Conservation (phyloP, 139 green algal genomes). For the Picochlorum sp. region DNA sequence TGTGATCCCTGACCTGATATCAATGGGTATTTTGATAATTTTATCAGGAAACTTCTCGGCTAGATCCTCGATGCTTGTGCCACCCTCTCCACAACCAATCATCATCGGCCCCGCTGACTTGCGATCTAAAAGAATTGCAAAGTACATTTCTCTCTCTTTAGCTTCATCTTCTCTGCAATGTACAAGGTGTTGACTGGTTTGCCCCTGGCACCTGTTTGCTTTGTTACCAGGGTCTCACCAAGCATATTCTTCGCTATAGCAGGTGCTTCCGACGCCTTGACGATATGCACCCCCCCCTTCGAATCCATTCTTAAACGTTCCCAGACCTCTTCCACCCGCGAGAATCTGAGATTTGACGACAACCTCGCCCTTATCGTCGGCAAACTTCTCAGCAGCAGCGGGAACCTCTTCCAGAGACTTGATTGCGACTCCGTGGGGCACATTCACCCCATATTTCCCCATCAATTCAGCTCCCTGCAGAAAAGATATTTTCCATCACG, state of each 20-base stretch:
- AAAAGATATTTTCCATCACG: not conserved
- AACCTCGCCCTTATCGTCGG: slow-evolving; percentile 69
- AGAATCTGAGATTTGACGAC: slow-evolving; percentile 97
- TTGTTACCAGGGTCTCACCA: slow-evolving; percentile 84
- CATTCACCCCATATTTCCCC: slow-evolving; percentile 84
- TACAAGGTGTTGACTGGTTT: slow-evolving; percentile 97
- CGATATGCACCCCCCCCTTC: slow-evolving; percentile 97
- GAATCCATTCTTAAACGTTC: slow-evolving; percentile 90
- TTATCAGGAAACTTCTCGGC: slow-evolving; percentile 96
- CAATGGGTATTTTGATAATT: slow-evolving; percentile 93
- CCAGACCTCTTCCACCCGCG: slow-evolving; percentile 87
- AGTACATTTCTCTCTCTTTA: slow-evolving; percentile 97
- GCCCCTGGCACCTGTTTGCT: slow-evolving; percentile 64
- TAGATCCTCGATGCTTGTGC: slow-evolving; percentile 96
- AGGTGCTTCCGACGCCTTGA: slow-evolving; percentile 46
- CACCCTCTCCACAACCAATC: slow-evolving; percentile 81
- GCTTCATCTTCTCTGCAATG: slow-evolving; percentile 85
- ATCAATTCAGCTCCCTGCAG: slow-evolving; percentile 89
- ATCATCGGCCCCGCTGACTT: slow-evolving; percentile 63
- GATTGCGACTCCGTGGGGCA: slow-evolving; percentile 75
- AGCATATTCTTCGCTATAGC: slow-evolving; percentile 78
- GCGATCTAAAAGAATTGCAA: slow-evolving; percentile 94
- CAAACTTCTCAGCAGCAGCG: slow-evolving; percentile 61
- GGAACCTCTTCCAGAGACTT: slow-evolving; percentile 65
- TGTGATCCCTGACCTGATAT: slow-evolving; percentile 79